Evolutionary conservation across 2,329 filamentous ascomycete species (phyloP).

Genomic region (Colletotrichum sojae): DNA sequence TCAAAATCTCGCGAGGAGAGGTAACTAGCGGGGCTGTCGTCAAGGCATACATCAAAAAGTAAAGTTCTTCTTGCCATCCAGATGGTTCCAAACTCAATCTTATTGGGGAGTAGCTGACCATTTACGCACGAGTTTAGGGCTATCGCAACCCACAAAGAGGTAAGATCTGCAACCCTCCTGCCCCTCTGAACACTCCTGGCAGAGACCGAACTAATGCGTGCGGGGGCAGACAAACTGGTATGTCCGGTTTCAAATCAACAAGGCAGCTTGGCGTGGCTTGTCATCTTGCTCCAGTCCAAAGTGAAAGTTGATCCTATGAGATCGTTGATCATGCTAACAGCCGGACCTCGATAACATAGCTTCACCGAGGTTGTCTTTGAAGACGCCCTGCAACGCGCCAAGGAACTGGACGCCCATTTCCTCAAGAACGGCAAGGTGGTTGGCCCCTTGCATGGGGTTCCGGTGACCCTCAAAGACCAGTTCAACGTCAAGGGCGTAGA

Average conservation of each 20-base stretch:
- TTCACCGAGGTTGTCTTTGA: slow-evolving; percentile 63
- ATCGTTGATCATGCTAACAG: not conserved
- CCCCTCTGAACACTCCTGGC: too few relatives aligned
- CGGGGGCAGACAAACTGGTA: not conserved
- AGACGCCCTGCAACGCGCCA: slow-evolving; percentile 46
- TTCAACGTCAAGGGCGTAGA: slow-evolving; percentile 68
- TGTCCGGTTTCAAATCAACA: too few relatives aligned
- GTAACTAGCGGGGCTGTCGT: slow-evolving; percentile 5
- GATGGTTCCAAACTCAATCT: too few relatives aligned
- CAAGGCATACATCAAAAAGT: slow-evolving; percentile 25
- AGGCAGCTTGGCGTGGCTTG: too few relatives aligned
- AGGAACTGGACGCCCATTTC: slow-evolving; percentile 57
- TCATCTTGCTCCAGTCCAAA: too few relatives aligned
- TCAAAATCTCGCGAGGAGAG: not conserved
- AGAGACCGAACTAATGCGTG: not conserved
- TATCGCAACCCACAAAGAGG: not conserved
- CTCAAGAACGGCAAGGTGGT: slow-evolving; percentile 55
- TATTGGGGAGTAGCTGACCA: not conserved
- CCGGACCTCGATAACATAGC: slow-evolving; percentile 11
- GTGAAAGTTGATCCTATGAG: too few relatives aligned
- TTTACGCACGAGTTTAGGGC: not conserved
- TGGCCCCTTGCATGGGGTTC: slow-evolving; percentile 71
- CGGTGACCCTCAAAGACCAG: slow-evolving; percentile 70
- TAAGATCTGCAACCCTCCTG: not conserved
- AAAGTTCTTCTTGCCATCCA: not conserved